Percentiles rank a stretch among this genome's conserved stretches.
Conservation (phyloP, 1,139 yeast species). For the Candida sanyaensis region DNA sequence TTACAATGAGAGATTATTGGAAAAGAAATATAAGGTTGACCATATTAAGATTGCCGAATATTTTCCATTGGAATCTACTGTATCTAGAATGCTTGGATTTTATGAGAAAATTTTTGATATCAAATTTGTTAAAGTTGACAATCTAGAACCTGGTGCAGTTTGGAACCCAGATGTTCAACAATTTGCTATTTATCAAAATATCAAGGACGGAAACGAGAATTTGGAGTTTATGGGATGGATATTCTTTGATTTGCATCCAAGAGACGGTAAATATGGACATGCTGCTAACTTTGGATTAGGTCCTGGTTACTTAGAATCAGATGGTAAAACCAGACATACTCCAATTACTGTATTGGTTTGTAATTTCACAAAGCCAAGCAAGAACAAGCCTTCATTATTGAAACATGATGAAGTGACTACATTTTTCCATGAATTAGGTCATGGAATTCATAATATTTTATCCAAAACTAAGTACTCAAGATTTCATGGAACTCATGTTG, state of each 20-base stretch:
- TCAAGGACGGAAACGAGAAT: constrained; percentile 36
- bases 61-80: constrained; percentile 72
- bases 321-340: constrained; percentile 52
- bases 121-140: constrained; percentile 56
- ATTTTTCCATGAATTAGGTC: constrained; percentile 89
- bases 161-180: constrained; percentile 85
- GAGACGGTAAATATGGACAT: constrained; percentile 84
- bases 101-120: constrained; percentile 70
- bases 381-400: constrained; percentile 70
- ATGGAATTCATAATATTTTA: constrained; percentile 79
- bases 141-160: constrained; percentile 28
- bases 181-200: constrained; percentile 68
- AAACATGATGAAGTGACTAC: constrained; percentile 81
- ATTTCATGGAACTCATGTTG: constrained; percentile 76
- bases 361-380: constrained; percentile 78
- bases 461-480: constrained; percentile 65
- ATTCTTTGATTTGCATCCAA: constrained; percentile 79
- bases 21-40: constrained; percentile 70
- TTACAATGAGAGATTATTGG: constrained; percentile 64
- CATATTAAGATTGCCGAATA: constrained; percentile 71
- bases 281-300: constrained; percentile 79
- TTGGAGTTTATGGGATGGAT: constrained; percentile 78
- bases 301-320: constrained; percentile 56
- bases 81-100: constrained; percentile 65
- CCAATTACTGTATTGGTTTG: constrained; percentile 83